phyloP scores from a whole-genome alignment of 1,284 basidiomycete genomes.

The Gymnopus androsaceus region DNA sequence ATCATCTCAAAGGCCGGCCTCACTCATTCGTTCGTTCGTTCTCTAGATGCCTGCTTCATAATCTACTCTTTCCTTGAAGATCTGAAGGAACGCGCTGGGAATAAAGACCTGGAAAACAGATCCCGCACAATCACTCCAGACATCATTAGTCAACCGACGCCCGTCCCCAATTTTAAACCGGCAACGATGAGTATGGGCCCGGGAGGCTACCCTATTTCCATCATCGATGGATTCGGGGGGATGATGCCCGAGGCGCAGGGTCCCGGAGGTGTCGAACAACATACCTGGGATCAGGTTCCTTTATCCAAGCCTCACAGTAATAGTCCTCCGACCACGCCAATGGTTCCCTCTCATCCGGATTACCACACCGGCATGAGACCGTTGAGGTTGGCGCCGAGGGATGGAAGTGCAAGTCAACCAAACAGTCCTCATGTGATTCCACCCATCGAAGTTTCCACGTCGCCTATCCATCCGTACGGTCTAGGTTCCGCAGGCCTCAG shows the following conservation, averaged over 20 bases:
- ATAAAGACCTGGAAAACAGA: neutral
- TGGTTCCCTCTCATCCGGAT: slow-evolving; percentile 1
- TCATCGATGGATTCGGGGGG: slow-evolving; percentile 1
- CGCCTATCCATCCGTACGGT: slow-evolving; percentile 5
- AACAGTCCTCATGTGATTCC: slow-evolving; percentile 2
- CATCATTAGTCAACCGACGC: neutral
- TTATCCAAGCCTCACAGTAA: neutral
- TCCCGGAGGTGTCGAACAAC: neutral
- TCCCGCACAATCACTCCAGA: neutral
- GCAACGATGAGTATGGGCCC: slow-evolving; percentile 2
- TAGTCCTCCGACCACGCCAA: slow-evolving; percentile 1
- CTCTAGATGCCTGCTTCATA: neutral
- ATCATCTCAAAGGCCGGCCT: too few relatives aligned
- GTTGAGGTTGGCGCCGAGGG: neutral
- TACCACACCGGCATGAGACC: neutral
- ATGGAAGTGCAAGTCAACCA: neutral
- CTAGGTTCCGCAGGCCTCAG: slow-evolving; percentile 14
- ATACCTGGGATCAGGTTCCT: neutral
- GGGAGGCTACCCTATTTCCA: neutral
- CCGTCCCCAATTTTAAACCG: slow-evolving; percentile 4
- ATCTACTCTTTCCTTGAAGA: neutral
- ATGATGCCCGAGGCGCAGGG: neutral
- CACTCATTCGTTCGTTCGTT: neutral
- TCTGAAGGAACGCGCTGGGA: neutral
- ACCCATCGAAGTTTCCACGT: neutral